Evolutionary conservation across 495 filamentous ascomycete species (phyloP).

Genomic region (Podospora anserina): DNA sequence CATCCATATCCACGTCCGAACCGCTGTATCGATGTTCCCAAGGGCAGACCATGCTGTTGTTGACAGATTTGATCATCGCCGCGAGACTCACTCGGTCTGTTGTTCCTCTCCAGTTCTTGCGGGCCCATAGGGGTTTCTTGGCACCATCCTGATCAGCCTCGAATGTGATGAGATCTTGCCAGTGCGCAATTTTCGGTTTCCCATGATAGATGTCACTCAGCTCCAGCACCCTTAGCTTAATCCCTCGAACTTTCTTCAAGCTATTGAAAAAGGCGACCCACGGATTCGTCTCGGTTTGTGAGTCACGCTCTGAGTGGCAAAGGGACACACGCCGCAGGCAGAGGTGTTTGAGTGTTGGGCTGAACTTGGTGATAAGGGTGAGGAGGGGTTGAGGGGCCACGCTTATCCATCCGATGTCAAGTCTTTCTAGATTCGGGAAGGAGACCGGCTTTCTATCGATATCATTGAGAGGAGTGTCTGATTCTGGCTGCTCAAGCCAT

Average conservation of each 20-base stretch:
- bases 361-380: conserved; percentile 34
- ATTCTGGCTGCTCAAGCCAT: conserved; percentile 12
- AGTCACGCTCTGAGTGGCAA: neutral
- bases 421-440: conserved; percentile 30
- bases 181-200: neutral
- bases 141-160: too few relatives aligned
- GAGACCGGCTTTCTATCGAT: neutral
- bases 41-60: too few relatives aligned
- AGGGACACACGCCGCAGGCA: conserved; percentile 34
- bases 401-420: conserved; percentile 40
- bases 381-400: conserved; percentile 24
- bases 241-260: conserved; percentile 17
- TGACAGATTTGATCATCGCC: neutral
- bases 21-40: too few relatives aligned
- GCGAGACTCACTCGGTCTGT: neutral
- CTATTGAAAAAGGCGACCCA: conserved; percentile 24
- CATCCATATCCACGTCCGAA: too few relatives aligned
- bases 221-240: conserved; percentile 11
- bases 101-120: neutral
- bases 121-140: too few relatives aligned
- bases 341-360: conserved; percentile 34
- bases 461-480: neutral
- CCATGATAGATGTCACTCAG: conserved; percentile 1
- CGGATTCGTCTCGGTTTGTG: conserved; percentile 17
- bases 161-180: neutral